A percentile compares a stretch with the other conserved stretches of the same genome.
phyloP scores from a whole-genome alignment of 495 filamentous ascomycete species.

The Talaromyces liani region DNA sequence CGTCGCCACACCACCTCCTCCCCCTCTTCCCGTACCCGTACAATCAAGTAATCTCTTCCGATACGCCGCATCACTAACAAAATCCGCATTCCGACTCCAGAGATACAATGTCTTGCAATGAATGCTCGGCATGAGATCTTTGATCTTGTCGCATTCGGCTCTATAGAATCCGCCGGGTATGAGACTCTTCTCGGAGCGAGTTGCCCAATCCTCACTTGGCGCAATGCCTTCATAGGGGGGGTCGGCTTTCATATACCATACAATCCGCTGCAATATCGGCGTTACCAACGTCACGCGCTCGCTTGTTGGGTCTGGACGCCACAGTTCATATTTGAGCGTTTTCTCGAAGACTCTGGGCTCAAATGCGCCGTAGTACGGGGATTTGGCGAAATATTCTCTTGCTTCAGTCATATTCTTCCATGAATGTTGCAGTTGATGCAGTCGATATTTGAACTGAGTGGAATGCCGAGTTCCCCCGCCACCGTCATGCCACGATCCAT shows the following conservation, averaged over 20 bases:
- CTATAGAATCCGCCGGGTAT: conserved; percentile 4
- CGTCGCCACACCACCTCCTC: not conserved
- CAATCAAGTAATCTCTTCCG: not conserved
- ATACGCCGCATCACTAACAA: conserved; percentile 2
- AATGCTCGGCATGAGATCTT: conserved; percentile 3
- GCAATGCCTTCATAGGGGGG: conserved; percentile 2
- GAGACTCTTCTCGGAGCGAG: conserved; percentile 4
- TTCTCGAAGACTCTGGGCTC: conserved; percentile 18
- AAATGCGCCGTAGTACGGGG: conserved; percentile 14
- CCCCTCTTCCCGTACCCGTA: conserved; percentile 6
- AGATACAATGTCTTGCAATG: conserved; percentile 6
- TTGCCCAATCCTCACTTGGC: conserved; percentile 6
- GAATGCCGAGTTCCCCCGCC: not conserved
- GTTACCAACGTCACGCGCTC: conserved; percentile 9
- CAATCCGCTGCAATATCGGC: conserved; percentile 4
- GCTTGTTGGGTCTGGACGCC: not conserved
- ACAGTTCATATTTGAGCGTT: conserved; percentile 15
- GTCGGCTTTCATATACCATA: conserved; percentile 7
- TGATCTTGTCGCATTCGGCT: conserved; percentile 4
- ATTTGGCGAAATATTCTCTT: conserved; percentile 8
- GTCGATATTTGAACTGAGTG: not conserved
- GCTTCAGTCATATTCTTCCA: conserved; percentile 17
- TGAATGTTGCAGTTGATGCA: conserved; percentile 2
- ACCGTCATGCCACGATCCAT: conserved; percentile 4
- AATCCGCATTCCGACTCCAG: conserved; percentile 6